These are phyloP conservation scores for Penicillium macrosclerotiorum DNA, from an alignment of 495 filamentous ascomycete genomes.

Conservation along the genomic window DNA sequence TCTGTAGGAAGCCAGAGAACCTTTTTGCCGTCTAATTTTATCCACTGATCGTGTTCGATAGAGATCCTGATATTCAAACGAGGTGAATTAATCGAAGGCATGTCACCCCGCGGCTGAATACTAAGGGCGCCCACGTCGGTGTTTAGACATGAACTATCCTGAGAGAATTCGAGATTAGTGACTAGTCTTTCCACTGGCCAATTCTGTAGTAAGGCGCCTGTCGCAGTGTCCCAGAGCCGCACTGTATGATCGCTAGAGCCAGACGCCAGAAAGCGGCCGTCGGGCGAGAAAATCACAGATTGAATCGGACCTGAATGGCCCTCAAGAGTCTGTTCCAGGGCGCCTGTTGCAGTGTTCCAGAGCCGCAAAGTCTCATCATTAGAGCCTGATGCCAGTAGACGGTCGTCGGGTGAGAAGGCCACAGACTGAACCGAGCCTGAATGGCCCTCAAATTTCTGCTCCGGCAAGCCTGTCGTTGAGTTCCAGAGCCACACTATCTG, in stretches of 20 bases:
- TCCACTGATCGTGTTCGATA: conserved; percentile 18
- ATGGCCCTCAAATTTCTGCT: conserved; percentile 12
- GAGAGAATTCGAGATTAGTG: conserved; percentile 12
- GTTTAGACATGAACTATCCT: conserved; percentile 11
- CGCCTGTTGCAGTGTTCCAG: conserved; percentile 31
- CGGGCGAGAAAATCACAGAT: too few relatives aligned
- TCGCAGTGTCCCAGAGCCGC: too few relatives aligned
- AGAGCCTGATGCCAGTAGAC: conserved; percentile 30
- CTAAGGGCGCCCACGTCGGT: conserved; percentile 6
- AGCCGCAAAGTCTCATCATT: conserved; percentile 28
- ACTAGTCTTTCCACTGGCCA: not conserved
- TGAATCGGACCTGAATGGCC: too few relatives aligned
- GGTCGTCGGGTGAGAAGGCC: conserved; percentile 28
- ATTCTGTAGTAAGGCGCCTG: too few relatives aligned
- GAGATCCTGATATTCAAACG: conserved; percentile 2
- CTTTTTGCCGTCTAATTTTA: conserved; percentile 21
- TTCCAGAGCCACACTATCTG: conserved; percentile 23
- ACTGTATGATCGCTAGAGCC: too few relatives aligned
- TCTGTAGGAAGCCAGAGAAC: conserved; percentile 31
- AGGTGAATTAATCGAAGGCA: conserved; percentile 1
- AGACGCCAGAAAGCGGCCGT: too few relatives aligned
- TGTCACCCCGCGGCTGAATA: conserved; percentile 6
- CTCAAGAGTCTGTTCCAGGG: conserved; percentile 17
- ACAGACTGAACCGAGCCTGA: conserved; percentile 7
- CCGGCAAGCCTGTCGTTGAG: not conserved